These are phyloP conservation scores for Tremellales sp. DNA, from an alignment of 1,284 basidiomycete genomes.

Conservation along the genomic window DNA sequence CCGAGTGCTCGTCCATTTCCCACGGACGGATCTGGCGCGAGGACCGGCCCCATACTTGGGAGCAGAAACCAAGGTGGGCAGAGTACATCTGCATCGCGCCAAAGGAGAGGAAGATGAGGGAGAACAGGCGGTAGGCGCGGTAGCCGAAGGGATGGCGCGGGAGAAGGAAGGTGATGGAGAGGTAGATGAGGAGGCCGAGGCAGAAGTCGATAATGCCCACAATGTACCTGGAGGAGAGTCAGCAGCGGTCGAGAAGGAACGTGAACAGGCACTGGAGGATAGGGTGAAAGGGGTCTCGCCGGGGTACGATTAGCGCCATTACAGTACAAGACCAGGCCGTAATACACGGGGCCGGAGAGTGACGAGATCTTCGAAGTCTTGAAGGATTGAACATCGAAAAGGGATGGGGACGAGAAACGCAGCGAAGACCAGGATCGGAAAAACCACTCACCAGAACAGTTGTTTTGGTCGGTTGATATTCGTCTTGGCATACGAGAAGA, in stretches of 20 bases:
- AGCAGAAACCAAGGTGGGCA: constrained; percentile 36
- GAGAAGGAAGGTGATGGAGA: constrained; percentile 30
- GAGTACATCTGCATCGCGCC: constrained; percentile 36
- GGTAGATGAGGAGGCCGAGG: constrained; percentile 28
- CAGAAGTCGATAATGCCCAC: constrained; percentile 29
- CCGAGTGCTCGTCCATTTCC: constrained; percentile 32
- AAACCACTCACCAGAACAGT: constrained; percentile 31
- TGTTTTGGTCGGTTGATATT: constrained; percentile 38
- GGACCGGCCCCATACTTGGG: constrained; percentile 34
- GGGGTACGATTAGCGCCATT: no score
- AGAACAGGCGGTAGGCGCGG: constrained; percentile 29
- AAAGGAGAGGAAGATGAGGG: constrained; percentile 32
- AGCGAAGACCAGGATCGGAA: neutral
- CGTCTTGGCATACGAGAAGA: constrained; percentile 27
- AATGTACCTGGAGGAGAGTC: constrained; percentile 24
- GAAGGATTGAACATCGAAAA: constrained; percentile 2
- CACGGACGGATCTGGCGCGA: constrained; percentile 34
- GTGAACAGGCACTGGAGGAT: neutral
- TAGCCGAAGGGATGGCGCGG: constrained; percentile 19
- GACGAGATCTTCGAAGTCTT: no score
- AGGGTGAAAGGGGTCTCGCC: no score
- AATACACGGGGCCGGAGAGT: no score
- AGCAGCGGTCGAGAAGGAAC: neutral
- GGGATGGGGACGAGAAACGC: neutral
- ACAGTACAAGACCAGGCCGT: no score